Conservation (phyloP, 495 filamentous ascomycete genomes). For the Aspergillus campestris region DNA sequence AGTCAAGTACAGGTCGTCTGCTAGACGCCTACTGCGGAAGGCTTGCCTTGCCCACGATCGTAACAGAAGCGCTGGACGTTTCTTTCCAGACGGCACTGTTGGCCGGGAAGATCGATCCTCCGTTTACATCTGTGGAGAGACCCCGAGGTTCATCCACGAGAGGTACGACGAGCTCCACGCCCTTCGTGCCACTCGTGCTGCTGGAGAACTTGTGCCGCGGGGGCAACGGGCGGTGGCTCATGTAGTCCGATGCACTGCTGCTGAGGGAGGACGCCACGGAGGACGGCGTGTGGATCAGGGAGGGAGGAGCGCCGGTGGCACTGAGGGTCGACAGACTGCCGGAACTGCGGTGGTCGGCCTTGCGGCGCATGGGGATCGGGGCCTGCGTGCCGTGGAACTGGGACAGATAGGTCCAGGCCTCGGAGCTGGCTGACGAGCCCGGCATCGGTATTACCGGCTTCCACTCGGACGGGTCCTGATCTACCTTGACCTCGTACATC, state of each 20-base stretch:
- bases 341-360: constrained; percentile 20
- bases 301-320: constrained; percentile 18
- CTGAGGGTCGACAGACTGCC: constrained; percentile 29
- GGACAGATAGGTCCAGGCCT: constrained; percentile 43
- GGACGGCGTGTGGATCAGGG: constrained; percentile 37
- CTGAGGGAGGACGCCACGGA: constrained; percentile 34
- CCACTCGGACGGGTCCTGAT: constrained; percentile 52
- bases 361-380: constrained; percentile 20
- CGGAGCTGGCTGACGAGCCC: constrained; percentile 29
- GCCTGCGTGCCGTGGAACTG: constrained; percentile 34
- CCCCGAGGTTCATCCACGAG: constrained; percentile 18
- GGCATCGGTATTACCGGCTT: constrained; percentile 40
- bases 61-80: constrained; percentile 3
- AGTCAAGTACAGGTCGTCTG: neutral
- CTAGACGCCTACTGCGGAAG: constrained; percentile 1
- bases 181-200: constrained; percentile 26
- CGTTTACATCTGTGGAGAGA: constrained; percentile 10
- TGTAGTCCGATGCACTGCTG: constrained; percentile 34
- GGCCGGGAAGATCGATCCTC: constrained; percentile 28
- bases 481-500: constrained; percentile 33
- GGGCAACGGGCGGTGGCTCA: constrained; percentile 32
- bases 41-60: constrained; percentile 6
- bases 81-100: constrained; percentile 27
- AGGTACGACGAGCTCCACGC: constrained; percentile 36
- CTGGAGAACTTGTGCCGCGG: constrained; percentile 33